Conservation (phyloP, 495 filamentous ascomycete genomes). For the Trypethelium eluteriae region DNA sequence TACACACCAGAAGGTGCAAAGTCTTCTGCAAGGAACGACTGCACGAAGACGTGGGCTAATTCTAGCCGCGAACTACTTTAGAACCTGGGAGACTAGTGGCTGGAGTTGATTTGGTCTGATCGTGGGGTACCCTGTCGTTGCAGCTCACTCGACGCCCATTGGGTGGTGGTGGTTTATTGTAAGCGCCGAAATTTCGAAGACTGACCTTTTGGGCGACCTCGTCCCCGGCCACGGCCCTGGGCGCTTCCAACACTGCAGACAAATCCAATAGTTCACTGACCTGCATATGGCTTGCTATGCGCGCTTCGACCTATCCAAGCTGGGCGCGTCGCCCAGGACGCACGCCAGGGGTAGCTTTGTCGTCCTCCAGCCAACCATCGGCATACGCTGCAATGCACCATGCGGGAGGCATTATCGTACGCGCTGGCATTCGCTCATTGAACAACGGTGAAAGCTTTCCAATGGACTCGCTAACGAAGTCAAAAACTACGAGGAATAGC, state of each 20-base stretch:
- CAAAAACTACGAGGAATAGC: not conserved
- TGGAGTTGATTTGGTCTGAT: not conserved
- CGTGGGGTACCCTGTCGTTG: not conserved
- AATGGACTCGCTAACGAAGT: not conserved
- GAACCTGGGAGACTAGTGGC: not conserved
- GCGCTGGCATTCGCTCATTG: slow-evolving; percentile 11
- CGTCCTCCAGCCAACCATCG: not conserved
- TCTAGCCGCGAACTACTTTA: slow-evolving; percentile 6
- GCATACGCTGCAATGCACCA: not conserved
- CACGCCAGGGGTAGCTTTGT: not conserved
- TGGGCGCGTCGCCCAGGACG: slow-evolving; percentile 5
- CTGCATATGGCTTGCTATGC: slow-evolving; percentile 4
- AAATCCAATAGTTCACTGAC: slow-evolving; percentile 6
- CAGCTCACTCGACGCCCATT: not conserved
- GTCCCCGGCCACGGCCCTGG: slow-evolving; percentile 2
- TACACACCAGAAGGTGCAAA: not conserved
- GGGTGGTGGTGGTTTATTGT: not conserved
- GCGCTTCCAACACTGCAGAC: slow-evolving; percentile 12
- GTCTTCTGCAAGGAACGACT: not conserved
- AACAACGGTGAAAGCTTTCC: slow-evolving; percentile 1
- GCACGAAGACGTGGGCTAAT: slow-evolving; percentile 1
- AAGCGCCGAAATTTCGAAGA: slow-evolving; percentile 6
- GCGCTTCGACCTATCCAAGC: not conserved
- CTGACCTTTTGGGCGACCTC: slow-evolving; percentile 7
- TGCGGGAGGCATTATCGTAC: slow-evolving; percentile 6